Conservation (phyloP, 2,329 filamentous ascomycete genomes). For the Xylaria sp. region DNA sequence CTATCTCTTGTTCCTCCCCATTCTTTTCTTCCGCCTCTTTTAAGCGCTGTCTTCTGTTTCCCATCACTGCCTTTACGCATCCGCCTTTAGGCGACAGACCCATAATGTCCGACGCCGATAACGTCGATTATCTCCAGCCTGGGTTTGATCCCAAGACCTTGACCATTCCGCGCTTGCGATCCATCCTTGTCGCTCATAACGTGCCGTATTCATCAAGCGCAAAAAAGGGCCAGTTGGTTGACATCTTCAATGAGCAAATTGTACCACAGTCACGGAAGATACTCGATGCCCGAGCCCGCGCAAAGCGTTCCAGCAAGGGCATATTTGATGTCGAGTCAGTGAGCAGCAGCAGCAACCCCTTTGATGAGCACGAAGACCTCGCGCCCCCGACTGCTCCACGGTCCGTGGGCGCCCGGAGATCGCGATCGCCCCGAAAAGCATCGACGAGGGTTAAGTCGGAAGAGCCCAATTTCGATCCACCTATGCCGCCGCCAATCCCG, state of each 20-base stretch:
- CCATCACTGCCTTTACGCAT: background rate
- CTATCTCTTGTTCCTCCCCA: background rate
- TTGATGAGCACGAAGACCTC: constrained; percentile 63
- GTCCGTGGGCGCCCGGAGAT: constrained; percentile 54
- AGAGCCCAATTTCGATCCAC: constrained; percentile 50
- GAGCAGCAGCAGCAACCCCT: constrained; percentile 62
- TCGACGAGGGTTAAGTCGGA: constrained; percentile 59
- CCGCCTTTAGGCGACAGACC: background rate
- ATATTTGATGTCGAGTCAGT: constrained; percentile 75
- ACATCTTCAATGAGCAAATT: constrained; percentile 80
- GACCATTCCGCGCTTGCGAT: constrained; percentile 86
- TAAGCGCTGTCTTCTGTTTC: background rate
- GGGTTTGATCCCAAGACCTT: constrained; percentile 84
- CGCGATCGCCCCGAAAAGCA: constrained; percentile 61
- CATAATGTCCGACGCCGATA: constrained; percentile 69
- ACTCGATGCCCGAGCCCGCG: constrained; percentile 73
- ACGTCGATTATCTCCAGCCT: constrained; percentile 79
- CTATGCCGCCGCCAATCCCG: constrained; percentile 44
- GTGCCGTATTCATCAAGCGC: constrained; percentile 84
- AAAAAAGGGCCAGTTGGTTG: constrained; percentile 88
- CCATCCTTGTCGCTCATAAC: constrained; percentile 88
- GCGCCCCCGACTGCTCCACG: constrained; percentile 54
- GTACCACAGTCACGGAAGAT: constrained; percentile 79
- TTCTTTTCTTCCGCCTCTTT: background rate
- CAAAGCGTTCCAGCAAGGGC: constrained; percentile 84